phyloP scores from a whole-genome alignment of 352 stramenopile genomes.

The Thalassiosira livingstoniorum region DNA sequence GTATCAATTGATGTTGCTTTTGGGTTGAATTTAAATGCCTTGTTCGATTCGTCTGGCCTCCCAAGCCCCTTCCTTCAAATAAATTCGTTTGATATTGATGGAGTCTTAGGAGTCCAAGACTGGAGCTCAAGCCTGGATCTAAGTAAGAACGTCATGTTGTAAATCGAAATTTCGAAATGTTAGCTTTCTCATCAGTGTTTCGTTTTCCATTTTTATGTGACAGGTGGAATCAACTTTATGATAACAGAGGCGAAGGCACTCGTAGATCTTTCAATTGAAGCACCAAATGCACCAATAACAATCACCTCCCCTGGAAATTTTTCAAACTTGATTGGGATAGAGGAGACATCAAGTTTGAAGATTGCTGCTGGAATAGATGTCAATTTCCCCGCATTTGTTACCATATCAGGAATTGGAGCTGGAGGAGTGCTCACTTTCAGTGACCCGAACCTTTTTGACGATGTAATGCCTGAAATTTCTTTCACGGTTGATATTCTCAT shows the following conservation, averaged over 20 bases:
- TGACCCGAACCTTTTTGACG: constrained; percentile 49
- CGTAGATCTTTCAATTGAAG: constrained; percentile 26
- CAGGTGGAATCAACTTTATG: constrained; percentile 9
- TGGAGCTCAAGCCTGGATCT: constrained; percentile 29
- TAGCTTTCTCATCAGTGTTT: too few relatives aligned
- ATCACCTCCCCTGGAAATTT: constrained; percentile 2
- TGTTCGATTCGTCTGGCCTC: constrained; percentile 29
- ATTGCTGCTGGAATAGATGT: constrained; percentile 41
- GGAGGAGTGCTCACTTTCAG: constrained; percentile 26
- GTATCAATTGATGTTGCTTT: constrained; percentile 27
- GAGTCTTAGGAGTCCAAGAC: constrained; percentile 48
- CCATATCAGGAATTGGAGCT: constrained; percentile 21
- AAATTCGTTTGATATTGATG: constrained; percentile 38
- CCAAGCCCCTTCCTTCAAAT: constrained; percentile 35
- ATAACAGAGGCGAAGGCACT: constrained; percentile 51
- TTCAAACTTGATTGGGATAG: not conserved
- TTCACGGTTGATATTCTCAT: constrained; percentile 29
- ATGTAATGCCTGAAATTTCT: constrained; percentile 1
- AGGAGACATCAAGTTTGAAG: constrained; percentile 23
- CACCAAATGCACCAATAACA: constrained; percentile 1
- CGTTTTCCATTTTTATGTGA: too few relatives aligned
- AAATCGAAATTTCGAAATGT: too few relatives aligned
- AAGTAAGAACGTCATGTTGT: too few relatives aligned
- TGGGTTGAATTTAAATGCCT: constrained; percentile 34
- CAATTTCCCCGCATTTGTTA: constrained; percentile 41